Evolutionary conservation across 768 basidiomycete species (phyloP).

Genomic region (Podaxis sp.): DNA sequence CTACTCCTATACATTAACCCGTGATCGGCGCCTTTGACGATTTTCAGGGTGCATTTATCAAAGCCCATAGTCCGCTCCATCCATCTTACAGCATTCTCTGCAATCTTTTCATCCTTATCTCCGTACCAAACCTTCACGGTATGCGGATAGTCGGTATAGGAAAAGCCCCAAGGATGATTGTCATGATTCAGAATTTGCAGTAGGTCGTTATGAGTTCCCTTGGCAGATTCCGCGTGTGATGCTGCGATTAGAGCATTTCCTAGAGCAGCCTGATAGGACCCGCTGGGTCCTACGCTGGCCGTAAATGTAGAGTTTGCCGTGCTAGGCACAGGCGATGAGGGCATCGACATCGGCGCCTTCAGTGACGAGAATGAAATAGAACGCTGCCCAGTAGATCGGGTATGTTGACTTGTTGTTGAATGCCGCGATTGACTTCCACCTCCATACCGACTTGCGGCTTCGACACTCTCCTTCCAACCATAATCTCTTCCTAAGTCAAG

Average conservation of each 20-base stretch:
- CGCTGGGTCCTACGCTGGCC: slow-evolving; percentile 23
- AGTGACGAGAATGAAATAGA: slow-evolving; percentile 70
- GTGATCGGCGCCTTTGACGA: slow-evolving; percentile 88
- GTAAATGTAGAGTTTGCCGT: slow-evolving; percentile 32
- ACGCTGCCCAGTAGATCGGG: slow-evolving; percentile 54
- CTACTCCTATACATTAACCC: slow-evolving; percentile 88
- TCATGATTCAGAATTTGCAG: slow-evolving; percentile 90
- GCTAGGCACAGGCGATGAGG: slow-evolving; percentile 49
- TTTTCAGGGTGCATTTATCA: slow-evolving; percentile 70
- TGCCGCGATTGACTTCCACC: slow-evolving; percentile 17
- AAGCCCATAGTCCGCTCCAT: slow-evolving; percentile 83
- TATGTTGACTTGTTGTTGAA: slow-evolving; percentile 30
- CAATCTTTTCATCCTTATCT: slow-evolving; percentile 89
- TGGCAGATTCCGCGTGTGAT: slow-evolving; percentile 90
- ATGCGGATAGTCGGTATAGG: slow-evolving; percentile 75
- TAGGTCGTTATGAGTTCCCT: slow-evolving; percentile 88
- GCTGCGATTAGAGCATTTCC: slow-evolving; percentile 90
- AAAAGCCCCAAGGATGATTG: slow-evolving; percentile 86
- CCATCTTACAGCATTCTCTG: slow-evolving; percentile 87
- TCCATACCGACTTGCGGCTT: slow-evolving; percentile 11
- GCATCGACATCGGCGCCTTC: slow-evolving; percentile 36
- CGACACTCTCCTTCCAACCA: slow-evolving; percentile 41
- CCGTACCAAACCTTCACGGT: slow-evolving; percentile 89
- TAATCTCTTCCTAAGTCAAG: slow-evolving; percentile 45
- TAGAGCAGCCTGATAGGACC: slow-evolving; percentile 63